phyloP scores from a whole-genome alignment of 441 rosid species.

The Mallotus repandus region DNA sequence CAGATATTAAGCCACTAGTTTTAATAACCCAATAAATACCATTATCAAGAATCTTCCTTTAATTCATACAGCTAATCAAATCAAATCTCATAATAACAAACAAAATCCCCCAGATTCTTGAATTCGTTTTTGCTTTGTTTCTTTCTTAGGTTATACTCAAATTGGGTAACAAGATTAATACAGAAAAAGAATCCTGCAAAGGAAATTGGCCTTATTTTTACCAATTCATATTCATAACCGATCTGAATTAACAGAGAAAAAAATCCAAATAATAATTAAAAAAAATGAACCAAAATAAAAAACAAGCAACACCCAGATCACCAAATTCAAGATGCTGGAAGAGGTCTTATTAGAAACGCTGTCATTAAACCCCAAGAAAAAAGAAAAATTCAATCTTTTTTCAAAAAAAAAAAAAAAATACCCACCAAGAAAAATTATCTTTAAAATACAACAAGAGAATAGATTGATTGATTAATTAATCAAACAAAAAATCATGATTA shows the following conservation, averaged over 20 bases:
- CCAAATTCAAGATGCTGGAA: conserved; percentile 23
- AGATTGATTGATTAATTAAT: neutral
- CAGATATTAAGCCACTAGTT: conserved; percentile 27
- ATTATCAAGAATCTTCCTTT: conserved; percentile 17
- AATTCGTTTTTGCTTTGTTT: conserved; percentile 27
- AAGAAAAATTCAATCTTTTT: neutral
- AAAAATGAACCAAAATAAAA: neutral
- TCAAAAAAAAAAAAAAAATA: neutral
- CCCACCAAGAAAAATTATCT: conserved; percentile 2
- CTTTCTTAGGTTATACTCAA: conserved; percentile 38
- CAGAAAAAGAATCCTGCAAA: conserved; percentile 12
- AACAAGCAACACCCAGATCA: conserved; percentile 37
- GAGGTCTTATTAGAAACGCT: neutral
- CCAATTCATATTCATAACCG: conserved; percentile 33
- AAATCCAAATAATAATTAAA: conserved; percentile 9
- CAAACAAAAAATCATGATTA: conserved; percentile 12
- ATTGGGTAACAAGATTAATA: conserved; percentile 29
- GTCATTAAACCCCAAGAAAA: neutral
- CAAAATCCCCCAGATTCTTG: conserved; percentile 27
- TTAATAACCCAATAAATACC: conserved; percentile 17
- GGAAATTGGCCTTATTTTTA: neutral
- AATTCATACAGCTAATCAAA: conserved; percentile 30
- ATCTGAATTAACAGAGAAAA: conserved; percentile 33
- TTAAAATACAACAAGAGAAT: neutral
- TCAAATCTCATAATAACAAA: conserved; percentile 19